Base-by-base conservation (phyloP, 2,329 filamentous ascomycete species). In the Trichoderma polysporum region DNA sequence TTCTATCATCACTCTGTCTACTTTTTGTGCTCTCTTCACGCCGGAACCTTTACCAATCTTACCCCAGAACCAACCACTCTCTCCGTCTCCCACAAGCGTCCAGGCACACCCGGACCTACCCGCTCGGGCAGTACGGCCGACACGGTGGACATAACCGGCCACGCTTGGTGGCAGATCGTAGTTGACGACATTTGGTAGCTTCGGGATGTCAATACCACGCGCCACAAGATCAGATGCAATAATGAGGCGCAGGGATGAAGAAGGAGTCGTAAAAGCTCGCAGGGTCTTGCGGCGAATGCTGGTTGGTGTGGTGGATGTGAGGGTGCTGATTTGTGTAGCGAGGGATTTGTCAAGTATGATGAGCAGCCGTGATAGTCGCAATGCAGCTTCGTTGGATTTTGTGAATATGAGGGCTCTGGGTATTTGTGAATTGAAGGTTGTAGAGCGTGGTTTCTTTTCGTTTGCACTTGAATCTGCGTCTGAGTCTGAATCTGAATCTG, bases 181-280 rank as follows among this genome's bases (percentile, higher is more conserved):
- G 80, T 97, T 97, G 78, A 98, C 83, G 54, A 98, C 93, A 74
- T 97, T 91, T 39, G 89, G 88, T 54, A 98, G 85, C 54, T 87
- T 85, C 0, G 88, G 87, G 13, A 97, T 84, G 77, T 98, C 94
- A 29, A 98, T 88, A 73, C 94, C 95, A 70, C 94, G 91, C 2
- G 93, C 92, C 1, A 95, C 92, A n/a, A 96, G 90, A 76, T 98
- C 94, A 0, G 95, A 97, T 0, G 94, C 93, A 53, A 98, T 90
- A 50, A 98, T 87, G 54, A 97, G 88, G 7, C 89, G 88, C 29
- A 91, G 78, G 67, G 86, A 87, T 2, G 85, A 82, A 73, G 92
- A 92, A 2, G 85, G 83, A 67, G 86, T 86, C 3, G 84, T 80
- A 76, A 94, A 94, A n/a, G 86, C 84, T 29, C 84, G 83, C 27